Base-by-base conservation (phyloP, 805 yeast genomes). In the Yamadazyma laniorum region DNA sequence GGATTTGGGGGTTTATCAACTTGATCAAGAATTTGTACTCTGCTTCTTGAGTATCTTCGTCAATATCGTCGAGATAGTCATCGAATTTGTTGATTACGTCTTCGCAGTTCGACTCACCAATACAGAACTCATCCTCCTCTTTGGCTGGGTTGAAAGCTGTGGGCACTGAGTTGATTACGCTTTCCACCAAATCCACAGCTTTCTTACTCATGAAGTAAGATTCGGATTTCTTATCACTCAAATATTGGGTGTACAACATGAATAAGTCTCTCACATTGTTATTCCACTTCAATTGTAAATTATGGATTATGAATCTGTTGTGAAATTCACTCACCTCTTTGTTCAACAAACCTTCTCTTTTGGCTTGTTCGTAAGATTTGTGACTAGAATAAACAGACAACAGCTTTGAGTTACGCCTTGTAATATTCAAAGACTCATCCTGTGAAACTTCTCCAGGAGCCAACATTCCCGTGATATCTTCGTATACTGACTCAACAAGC, bases 1-100 rank as follows among this genome's bases (percentile, higher is more conserved):
- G 97, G 32, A 89, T 77, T 57, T 91, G 96, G 0, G 97, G 96
- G 18, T 87, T 77, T 5, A 83, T 65, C 29, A 91, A 67, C 42
- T 80, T 80, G 21, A 90, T 70, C 44, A 80, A 65, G 53, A 79
- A 84, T 29, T 84, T 77, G 37, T 80, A 77, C 50, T 58, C 69
- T 39, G 63, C 51, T 56, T 75, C 74, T 26, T 71, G 67, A 29
- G 62, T 55, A 2, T 59, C 63, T 1, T 62, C 57, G 5, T 59
- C 46, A 2, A 72, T 56, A 5, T 54, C 50, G 42, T 74, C 60
- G 25, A 87, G 56, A 22, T 76, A 79, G 3, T 70, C 66, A 26
- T 79, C 77, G 52, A 83, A 82, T 3, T 63, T 56, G 12, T 67
- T 65, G 22, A 75, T 59, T 5, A 61, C 69, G 27, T 58, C 65